These are phyloP conservation scores for Peronosclerospora sorghi DNA, from an alignment of 352 stramenopile genomes.

Conservation along the genomic window DNA sequence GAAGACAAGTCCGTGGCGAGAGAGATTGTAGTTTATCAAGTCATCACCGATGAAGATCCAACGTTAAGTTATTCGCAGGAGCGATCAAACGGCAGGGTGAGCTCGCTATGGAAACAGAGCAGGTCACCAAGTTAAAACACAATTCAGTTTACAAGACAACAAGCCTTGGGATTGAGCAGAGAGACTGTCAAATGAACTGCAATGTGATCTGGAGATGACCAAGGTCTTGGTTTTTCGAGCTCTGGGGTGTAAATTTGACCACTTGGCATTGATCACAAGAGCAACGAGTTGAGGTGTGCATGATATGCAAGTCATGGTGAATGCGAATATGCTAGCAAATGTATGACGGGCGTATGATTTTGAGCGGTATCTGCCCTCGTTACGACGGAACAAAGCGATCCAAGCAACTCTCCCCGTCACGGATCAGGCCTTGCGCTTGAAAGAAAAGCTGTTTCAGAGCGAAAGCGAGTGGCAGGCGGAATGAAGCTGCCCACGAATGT, in stretches of 20 bases:
- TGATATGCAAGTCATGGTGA: slow-evolving; percentile 34
- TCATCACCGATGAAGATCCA: slow-evolving; percentile 31
- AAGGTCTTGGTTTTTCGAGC: slow-evolving; percentile 12
- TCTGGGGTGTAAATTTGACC: too few relatives aligned
- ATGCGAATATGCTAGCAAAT: slow-evolving; percentile 45
- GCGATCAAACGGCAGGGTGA: slow-evolving; percentile 54
- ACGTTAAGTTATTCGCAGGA: slow-evolving; percentile 41
- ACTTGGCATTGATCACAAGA: too few relatives aligned
- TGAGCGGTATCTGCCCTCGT: slow-evolving; percentile 44
- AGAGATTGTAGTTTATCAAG: slow-evolving; percentile 46
- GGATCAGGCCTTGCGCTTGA: slow-evolving; percentile 38
- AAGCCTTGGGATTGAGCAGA: slow-evolving; percentile 27
- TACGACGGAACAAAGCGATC: slow-evolving; percentile 39
- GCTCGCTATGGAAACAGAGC: slow-evolving; percentile 27
- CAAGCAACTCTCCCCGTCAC: slow-evolving; percentile 42
- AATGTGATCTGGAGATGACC: slow-evolving; percentile 36
- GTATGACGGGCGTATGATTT: slow-evolving; percentile 54
- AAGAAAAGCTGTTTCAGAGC: slow-evolving; percentile 54
- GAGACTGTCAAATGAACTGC: slow-evolving; percentile 35
- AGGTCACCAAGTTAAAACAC: slow-evolving; percentile 37
- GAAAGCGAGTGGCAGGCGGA: slow-evolving; percentile 28
- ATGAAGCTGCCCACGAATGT: slow-evolving; percentile 8
- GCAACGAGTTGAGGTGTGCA: too few relatives aligned
- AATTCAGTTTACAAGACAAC: slow-evolving; percentile 32
- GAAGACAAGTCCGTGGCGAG: slow-evolving; percentile 54